phyloP scores from a whole-genome alignment of 129 eudicot genomes.

The Cynara cardunculus region DNA sequence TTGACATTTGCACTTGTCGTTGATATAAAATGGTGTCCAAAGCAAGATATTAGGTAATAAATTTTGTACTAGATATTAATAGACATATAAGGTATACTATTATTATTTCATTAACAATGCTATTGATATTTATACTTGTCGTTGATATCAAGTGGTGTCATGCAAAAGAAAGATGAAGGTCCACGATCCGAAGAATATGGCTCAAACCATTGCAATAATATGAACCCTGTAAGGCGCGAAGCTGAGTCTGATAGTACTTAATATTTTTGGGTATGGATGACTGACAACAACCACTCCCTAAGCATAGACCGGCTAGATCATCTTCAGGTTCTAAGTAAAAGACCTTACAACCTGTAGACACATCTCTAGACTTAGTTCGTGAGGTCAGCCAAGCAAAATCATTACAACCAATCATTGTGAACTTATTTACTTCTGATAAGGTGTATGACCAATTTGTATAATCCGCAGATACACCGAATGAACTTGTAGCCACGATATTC shows the following conservation, averaged over 20 bases:
- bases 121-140: too few species aligned
- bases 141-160: too few species aligned
- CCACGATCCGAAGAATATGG: too few species aligned
- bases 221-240: not conserved
- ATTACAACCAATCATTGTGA: slow-evolving; percentile 33
- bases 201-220: too few species aligned
- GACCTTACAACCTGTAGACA: slow-evolving; percentile 23
- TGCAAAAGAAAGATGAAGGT: too few species aligned
- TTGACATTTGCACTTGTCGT: not conserved
- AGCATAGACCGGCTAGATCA: slow-evolving; percentile 21
- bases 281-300: slow-evolving; percentile 35
- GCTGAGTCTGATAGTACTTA: not conserved
- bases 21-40: not conserved
- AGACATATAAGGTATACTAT: too few species aligned
- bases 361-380: not conserved
- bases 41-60: too few species aligned
- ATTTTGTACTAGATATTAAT: too few species aligned
- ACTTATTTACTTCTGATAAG: slow-evolving; percentile 26
- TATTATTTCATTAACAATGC: too few species aligned
- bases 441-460: not conserved
- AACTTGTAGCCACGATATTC: not conserved
- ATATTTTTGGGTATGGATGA: slow-evolving; percentile 28
- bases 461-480: not conserved
- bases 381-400: slow-evolving; percentile 13
- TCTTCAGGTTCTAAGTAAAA: slow-evolving; percentile 18